Base-by-base conservation (phyloP, 1,284 basidiomycete genomes). In the Pholiota adiposa region DNA sequence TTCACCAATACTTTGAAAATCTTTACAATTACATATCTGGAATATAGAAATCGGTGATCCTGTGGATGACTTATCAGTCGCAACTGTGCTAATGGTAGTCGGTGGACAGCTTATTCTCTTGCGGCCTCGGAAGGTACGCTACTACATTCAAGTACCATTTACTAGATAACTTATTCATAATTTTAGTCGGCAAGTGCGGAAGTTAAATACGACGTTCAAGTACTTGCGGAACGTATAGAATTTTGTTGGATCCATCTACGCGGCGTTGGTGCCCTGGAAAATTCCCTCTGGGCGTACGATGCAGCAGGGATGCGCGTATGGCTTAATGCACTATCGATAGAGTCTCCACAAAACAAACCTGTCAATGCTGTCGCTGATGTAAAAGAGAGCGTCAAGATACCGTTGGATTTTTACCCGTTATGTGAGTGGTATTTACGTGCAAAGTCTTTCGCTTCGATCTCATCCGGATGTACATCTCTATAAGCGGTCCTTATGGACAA, bases 211-310 rank as follows among this genome's bases (percentile, higher is more conserved):
- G 97, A 99, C 74, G 90, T 98, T 85, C 97, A 98, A 70, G 92
- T 99, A 44, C 89, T 99, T 27, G 94, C 96, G 0, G 94, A 98
- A 68, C 87, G 90, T 27, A 94, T 99, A 63, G 97, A 99, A 71
- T 96, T 96, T 70, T 99, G 96, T 75, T 99, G 97, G 97, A 98
- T 97, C 44, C 96, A 98, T 77, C 78, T 98, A 54, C 88, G 92
- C 48, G 96, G 96, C 0, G 94, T 98, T 34, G 93, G 91, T 2
- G 89, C 94, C 1, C 79, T 99, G 29, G 96, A 98, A 70, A 98
- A 99, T 75, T 97, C 96, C 7, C 79, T 99, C 12, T 99, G 97
- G 97, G 97, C 91, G 0, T 99, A 94, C 73, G 97, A 99, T 67
- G 97, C 96, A 1, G 83, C 85, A 60, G 86, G 87, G 11, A 92